Conservation (phyloP, 495 filamentous ascomycete species). For the Bacidia gigantensis region DNA sequence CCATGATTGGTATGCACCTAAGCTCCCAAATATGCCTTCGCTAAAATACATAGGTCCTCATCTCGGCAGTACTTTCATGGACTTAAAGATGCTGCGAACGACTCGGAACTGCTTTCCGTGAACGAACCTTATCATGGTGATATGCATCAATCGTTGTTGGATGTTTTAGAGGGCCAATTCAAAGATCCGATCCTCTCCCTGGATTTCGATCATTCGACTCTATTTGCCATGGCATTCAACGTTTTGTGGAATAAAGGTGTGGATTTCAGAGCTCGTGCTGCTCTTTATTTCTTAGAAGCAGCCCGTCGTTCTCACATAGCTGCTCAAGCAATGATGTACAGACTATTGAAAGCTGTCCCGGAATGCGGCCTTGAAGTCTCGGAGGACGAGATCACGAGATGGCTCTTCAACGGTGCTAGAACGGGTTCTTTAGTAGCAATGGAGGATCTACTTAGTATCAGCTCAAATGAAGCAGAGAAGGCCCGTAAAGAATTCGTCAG, state of each 20-base stretch:
- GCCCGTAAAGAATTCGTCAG: conserved; percentile 14
- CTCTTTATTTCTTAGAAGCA: background rate
- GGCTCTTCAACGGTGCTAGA: conserved; percentile 1
- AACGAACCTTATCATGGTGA: background rate
- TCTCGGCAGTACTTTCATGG: background rate
- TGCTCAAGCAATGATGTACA: background rate
- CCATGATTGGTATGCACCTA: background rate
- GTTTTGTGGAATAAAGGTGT: background rate
- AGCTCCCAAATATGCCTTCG: background rate
- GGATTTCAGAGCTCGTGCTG: background rate
- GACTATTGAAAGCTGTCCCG: background rate
- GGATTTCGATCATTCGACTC: background rate
- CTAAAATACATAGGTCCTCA: background rate
- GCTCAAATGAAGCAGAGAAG: background rate
- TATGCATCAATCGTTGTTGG: background rate
- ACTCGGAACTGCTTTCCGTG: background rate
- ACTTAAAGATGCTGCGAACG: background rate
- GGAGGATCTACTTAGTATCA: conserved; percentile 1
- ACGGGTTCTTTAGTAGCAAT: conserved; percentile 3
- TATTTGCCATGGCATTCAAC: background rate
- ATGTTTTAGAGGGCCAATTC: background rate
- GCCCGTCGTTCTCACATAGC: background rate
- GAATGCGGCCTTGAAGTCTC: background rate
- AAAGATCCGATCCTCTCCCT: background rate
- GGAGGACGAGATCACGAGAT: background rate